phyloP scores from a whole-genome alignment of 176 grass and related monocot genomes.

The Tillandsia leiboldiana region DNA sequence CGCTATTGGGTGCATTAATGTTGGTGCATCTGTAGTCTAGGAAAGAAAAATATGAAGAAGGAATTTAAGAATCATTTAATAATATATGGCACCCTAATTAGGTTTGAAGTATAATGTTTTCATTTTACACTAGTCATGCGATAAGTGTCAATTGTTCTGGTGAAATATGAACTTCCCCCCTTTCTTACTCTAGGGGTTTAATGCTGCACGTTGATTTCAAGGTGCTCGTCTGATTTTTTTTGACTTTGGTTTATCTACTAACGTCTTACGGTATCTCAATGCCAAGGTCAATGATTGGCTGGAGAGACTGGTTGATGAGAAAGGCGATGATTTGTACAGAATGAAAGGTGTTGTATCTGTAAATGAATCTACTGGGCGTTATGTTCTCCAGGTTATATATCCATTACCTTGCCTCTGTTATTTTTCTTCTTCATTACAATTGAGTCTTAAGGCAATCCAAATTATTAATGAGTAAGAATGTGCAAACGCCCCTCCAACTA shows the following conservation, averaged over 20 bases:
- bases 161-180: too few relatives aligned
- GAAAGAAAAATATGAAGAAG: background rate
- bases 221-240: background rate
- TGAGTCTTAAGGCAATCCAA: background rate
- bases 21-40: too few relatives aligned
- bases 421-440: background rate
- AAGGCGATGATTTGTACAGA: constrained; percentile 68
- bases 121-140: too few relatives aligned
- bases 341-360: constrained; percentile 64
- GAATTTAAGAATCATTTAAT: background rate
- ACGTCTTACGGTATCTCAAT: constrained; percentile 2
- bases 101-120: too few relatives aligned
- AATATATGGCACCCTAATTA: too few relatives aligned
- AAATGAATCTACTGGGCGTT: constrained; percentile 59
- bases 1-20: too few relatives aligned
- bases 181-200: too few relatives aligned
- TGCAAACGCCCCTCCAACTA: too few relatives aligned
- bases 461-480: too few relatives aligned
- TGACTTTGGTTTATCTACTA: background rate
- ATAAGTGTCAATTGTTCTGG: too few relatives aligned
- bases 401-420: background rate
- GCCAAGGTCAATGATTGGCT: constrained; percentile 59
- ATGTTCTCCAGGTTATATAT: constrained; percentile 42
- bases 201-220: too few relatives aligned
- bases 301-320: constrained; percentile 57